phyloP scores from a whole-genome alignment of 179 eudicot species.

The Patellifolia procumbens region DNA sequence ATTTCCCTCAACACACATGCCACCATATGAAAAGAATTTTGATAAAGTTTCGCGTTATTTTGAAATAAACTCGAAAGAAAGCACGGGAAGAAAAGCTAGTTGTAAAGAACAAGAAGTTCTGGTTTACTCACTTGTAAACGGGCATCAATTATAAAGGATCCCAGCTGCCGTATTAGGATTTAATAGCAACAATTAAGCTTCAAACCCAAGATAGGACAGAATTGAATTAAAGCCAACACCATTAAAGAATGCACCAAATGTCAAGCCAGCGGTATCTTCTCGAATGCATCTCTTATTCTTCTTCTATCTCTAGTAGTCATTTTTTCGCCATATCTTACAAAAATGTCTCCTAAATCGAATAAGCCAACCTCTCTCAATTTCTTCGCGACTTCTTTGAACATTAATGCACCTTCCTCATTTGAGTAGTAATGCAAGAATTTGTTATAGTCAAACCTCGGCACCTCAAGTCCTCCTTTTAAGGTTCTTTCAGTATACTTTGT shows the following conservation, averaged over 20 bases:
- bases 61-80: too few species aligned
- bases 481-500: slow-evolving; percentile 63
- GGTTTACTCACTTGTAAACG: background rate
- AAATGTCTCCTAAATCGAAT: slow-evolving; percentile 81
- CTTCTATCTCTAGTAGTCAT: slow-evolving; percentile 93
- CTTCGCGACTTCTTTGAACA: slow-evolving; percentile 76
- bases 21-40: too few species aligned
- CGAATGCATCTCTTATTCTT: slow-evolving; percentile 36
- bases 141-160: background rate
- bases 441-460: slow-evolving; percentile 85
- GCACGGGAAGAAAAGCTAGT: too few species aligned
- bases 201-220: background rate
- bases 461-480: slow-evolving; percentile 65
- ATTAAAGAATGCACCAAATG: background rate
- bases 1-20: too few species aligned
- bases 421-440: slow-evolving; percentile 75
- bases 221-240: background rate
- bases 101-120: background rate
- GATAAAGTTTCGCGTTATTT: too few species aligned
- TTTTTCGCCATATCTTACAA: slow-evolving; percentile 77
- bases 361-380: slow-evolving; percentile 82
- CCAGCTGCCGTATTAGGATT: background rate
- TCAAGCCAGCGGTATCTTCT: slow-evolving; percentile 23
- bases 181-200: slow-evolving; percentile 11
- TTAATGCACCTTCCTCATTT: slow-evolving; percentile 75